These are phyloP conservation scores for Zygosaccharomyces sapae DNA, from an alignment of 1,139 yeast species.

Conservation along the genomic window DNA sequence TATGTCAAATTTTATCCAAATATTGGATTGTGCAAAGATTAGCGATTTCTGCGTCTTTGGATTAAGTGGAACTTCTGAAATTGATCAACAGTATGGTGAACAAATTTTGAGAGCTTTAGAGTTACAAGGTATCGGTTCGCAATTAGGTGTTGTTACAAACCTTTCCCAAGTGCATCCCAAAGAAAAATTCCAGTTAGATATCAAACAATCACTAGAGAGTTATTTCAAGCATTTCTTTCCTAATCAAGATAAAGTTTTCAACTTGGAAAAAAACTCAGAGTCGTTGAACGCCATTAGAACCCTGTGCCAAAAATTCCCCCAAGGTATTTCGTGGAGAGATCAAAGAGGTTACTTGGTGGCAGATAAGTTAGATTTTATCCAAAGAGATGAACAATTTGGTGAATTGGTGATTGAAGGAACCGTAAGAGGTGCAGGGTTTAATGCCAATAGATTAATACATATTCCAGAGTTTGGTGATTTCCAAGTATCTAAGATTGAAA, in stretches of 20 bases:
- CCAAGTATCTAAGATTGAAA: constrained; percentile 67
- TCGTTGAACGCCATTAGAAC: constrained; percentile 65
- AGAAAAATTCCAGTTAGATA: constrained; percentile 71
- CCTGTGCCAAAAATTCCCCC: constrained; percentile 82
- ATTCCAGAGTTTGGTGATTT: constrained; percentile 89
- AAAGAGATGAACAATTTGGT: constrained; percentile 36
- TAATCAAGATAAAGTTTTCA: constrained; percentile 68
- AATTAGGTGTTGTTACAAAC: constrained; percentile 78
- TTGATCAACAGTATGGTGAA: constrained; percentile 76
- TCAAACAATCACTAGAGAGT: constrained; percentile 75
- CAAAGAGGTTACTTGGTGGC: constrained; percentile 82
- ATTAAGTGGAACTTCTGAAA: constrained; percentile 79
- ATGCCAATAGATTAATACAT: constrained; percentile 72
- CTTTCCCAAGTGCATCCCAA: constrained; percentile 60
- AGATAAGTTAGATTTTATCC: constrained; percentile 53
- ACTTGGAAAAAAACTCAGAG: constrained; percentile 65
- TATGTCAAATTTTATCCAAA: constrained; percentile 56
- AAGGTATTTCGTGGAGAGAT: constrained; percentile 87
- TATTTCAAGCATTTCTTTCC: constrained; percentile 91
- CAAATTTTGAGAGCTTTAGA: constrained; percentile 81
- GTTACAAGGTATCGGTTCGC: constrained; percentile 87
- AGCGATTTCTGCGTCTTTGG: constrained; percentile 88
- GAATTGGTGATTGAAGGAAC: constrained; percentile 68
- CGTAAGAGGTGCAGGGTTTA: constrained; percentile 82
- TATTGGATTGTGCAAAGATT: constrained; percentile 81